These are phyloP conservation scores for Blastobotrys peoriensis DNA, from an alignment of 805 yeast genomes.

Conservation along the genomic window DNA sequence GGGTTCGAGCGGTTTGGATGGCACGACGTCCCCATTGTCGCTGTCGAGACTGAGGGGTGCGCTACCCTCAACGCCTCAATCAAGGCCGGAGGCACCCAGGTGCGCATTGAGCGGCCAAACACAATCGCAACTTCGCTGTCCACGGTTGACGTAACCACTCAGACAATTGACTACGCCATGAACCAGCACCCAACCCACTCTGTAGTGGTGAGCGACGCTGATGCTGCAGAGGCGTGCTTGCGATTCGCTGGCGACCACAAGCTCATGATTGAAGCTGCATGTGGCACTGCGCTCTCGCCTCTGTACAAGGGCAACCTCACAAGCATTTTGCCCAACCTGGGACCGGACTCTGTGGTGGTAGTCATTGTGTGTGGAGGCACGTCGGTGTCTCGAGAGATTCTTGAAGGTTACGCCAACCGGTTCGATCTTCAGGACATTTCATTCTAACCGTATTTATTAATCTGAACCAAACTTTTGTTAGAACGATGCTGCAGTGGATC, in stretches of 20 bases:
- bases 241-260: conserved; percentile 46
- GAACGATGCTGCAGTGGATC: too few species aligned
- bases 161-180: conserved; percentile 43
- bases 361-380: conserved; percentile 58
- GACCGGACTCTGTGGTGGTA: conserved; percentile 41
- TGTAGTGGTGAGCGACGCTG: conserved; percentile 44
- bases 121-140: conserved; percentile 64
- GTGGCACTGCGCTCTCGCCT: conserved; percentile 61
- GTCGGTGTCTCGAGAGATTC: conserved; percentile 24
- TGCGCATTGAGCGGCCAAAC: conserved; percentile 37
- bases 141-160: conserved; percentile 48
- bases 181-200: conserved; percentile 37
- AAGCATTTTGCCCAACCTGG: conserved; percentile 21
- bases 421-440: not conserved
- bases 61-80: conserved; percentile 52
- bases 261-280: conserved; percentile 60
- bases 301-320: conserved; percentile 22
- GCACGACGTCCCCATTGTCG: conserved; percentile 37
- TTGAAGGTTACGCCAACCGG: conserved; percentile 19
- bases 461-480: too few species aligned
- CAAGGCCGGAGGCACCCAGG: conserved; percentile 39
- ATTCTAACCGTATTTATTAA: too few species aligned
- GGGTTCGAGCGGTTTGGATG: conserved; percentile 58
- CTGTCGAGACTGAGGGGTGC: conserved; percentile 56
- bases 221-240: conserved; percentile 50